Percentiles rank a stretch among this genome's conserved stretches.
These are phyloP conservation scores for Ascochyta clinopodiicola DNA, from an alignment of 2,329 filamentous ascomycete genomes.

Conservation along the genomic window DNA sequence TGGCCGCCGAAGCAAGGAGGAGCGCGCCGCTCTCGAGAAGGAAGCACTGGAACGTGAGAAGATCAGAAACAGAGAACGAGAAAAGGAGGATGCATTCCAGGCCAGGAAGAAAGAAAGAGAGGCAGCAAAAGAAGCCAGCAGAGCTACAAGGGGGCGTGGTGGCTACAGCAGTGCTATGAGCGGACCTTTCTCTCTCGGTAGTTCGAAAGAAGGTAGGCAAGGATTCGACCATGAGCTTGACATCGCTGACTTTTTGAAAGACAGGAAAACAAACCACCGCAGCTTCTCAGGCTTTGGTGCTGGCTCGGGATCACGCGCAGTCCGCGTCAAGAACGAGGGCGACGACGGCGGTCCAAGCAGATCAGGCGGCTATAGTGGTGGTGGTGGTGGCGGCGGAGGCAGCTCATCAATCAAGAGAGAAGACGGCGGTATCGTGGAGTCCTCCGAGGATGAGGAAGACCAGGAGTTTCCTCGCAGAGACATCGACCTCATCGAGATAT, in stretches of 20 bases:
- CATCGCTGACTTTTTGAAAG: slow-evolving; percentile 27
- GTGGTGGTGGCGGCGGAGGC: slow-evolving; percentile 20
- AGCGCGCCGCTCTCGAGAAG: slow-evolving; percentile 52
- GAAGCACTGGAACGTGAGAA: slow-evolving; percentile 48
- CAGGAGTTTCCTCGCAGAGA: slow-evolving; percentile 54
- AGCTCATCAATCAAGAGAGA: slow-evolving; percentile 33
- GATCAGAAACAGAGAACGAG: slow-evolving; percentile 45
- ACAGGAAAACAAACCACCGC: slow-evolving; percentile 29
- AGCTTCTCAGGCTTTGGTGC: slow-evolving; percentile 32
- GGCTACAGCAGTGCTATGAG: slow-evolving; percentile 52
- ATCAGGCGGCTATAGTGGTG: slow-evolving; percentile 20
- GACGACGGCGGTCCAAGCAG: slow-evolving; percentile 31
- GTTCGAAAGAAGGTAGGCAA: slow-evolving; percentile 35
- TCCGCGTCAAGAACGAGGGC: slow-evolving; percentile 41
- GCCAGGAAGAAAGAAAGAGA: slow-evolving; percentile 17
- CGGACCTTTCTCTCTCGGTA: slow-evolving; percentile 51
- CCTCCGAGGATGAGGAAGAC: slow-evolving; percentile 60
- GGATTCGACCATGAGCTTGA: neutral
- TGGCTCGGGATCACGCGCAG: slow-evolving; percentile 40
- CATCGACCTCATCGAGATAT: slow-evolving; percentile 66
- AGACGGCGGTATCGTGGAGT: slow-evolving; percentile 53
- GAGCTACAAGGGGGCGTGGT: slow-evolving; percentile 47
- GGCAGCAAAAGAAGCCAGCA: slow-evolving; percentile 29
- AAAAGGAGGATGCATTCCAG: slow-evolving; percentile 30
- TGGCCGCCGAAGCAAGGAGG: slow-evolving; percentile 54